These are phyloP conservation scores for Mimosa pudica DNA, from an alignment of 306 rosid genomes.

Conservation along the genomic window DNA sequence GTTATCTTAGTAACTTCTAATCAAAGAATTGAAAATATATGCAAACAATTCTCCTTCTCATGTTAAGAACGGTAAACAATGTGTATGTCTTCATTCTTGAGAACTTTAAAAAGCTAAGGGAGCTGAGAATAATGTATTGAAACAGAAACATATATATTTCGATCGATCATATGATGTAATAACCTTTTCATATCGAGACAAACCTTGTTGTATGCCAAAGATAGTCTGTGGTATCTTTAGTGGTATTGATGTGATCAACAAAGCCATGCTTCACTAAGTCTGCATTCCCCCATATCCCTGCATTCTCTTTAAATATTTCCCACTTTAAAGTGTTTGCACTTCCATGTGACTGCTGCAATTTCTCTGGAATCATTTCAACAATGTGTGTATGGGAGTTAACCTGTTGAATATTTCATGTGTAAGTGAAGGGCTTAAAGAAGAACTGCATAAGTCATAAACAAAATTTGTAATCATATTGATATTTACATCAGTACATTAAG, in stretches of 20 bases:
- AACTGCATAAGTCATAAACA: slow-evolving; percentile 20
- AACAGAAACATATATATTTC: neutral
- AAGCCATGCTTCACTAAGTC: slow-evolving; percentile 71
- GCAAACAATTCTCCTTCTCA: slow-evolving; percentile 6
- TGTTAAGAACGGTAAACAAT: neutral
- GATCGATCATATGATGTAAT: slow-evolving; percentile 2
- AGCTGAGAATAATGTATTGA: neutral
- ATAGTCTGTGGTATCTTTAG: slow-evolving; percentile 91
- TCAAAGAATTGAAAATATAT: slow-evolving; percentile 7
- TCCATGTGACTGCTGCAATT: slow-evolving; percentile 55
- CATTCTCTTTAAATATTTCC: slow-evolving; percentile 72
- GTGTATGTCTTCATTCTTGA: slow-evolving; percentile 13
- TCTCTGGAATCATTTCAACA: slow-evolving; percentile 75
- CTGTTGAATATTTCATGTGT: slow-evolving; percentile 53
- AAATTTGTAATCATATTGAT: slow-evolving; percentile 8
- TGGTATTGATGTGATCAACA: slow-evolving; percentile 90
- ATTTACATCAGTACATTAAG: slow-evolving; percentile 2
- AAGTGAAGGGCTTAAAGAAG: slow-evolving; percentile 29
- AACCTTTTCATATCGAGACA: slow-evolving; percentile 32
- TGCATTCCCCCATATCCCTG: slow-evolving; percentile 83
- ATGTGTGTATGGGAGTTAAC: slow-evolving; percentile 60
- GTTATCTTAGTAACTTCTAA: neutral
- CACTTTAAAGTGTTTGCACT: slow-evolving; percentile 55
- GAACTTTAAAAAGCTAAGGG: neutral
- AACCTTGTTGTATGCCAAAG: slow-evolving; percentile 95